A percentile compares a stretch with the other conserved stretches of the same genome.
Conservation (phyloP, 352 stramenopile species). For the Saprolegnia diclina region DNA sequence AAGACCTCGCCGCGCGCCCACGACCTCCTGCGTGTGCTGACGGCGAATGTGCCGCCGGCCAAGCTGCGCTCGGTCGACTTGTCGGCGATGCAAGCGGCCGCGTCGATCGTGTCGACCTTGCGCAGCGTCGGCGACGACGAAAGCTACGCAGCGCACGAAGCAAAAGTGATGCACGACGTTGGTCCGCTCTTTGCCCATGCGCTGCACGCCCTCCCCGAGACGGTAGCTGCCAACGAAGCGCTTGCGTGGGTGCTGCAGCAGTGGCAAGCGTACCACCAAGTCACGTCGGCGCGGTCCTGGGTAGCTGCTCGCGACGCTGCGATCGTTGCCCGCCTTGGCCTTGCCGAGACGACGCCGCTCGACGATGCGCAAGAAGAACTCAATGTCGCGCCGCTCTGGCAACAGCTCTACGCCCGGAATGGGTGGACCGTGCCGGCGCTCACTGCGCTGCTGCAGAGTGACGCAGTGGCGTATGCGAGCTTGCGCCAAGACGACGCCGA, state of each 20-base stretch:
- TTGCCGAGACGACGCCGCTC: background rate
- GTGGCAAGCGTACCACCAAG: background rate
- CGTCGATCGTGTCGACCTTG: constrained; percentile 9
- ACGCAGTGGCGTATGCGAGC: background rate
- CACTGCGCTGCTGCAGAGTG: background rate
- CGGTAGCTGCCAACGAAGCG: background rate
- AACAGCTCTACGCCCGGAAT: background rate
- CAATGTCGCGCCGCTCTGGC: background rate
- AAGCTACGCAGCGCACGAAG: background rate
- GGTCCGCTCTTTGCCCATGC: background rate
- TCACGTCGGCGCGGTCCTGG: background rate
- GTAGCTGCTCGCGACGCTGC: background rate
- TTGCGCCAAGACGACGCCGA: background rate
- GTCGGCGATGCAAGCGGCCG: background rate
- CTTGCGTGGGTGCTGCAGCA: background rate
- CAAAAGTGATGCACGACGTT: background rate
- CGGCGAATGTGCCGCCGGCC: background rate
- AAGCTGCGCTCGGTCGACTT: background rate
- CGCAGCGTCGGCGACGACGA: background rate
- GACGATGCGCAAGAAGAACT: background rate
- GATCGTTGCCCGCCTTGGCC: background rate
- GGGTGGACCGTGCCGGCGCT: background rate
- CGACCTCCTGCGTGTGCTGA: background rate
- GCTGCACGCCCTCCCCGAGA: background rate
- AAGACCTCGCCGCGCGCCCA: background rate